These are phyloP conservation scores for Thymus quinquecostatus DNA, from an alignment of 257 asterid species.

Conservation along the genomic window DNA sequence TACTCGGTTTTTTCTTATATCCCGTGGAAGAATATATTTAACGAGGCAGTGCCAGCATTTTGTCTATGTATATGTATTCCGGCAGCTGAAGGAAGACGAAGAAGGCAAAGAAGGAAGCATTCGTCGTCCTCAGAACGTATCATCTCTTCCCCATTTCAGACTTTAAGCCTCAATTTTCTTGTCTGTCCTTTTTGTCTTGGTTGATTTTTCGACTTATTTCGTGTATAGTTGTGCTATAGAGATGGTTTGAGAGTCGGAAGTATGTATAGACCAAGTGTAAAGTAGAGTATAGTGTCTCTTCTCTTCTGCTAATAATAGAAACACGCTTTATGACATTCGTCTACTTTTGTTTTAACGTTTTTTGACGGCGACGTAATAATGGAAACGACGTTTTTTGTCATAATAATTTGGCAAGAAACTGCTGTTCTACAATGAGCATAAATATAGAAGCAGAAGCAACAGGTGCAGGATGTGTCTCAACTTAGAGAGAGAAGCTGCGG, in stretches of 20 bases:
- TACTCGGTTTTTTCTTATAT: slow-evolving; percentile 24
- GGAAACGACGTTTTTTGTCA: too few species aligned
- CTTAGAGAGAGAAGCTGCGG: slow-evolving; percentile 36
- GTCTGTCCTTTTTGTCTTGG: neutral
- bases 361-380: neutral
- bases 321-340: slow-evolving; percentile 24
- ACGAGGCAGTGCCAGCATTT: slow-evolving; percentile 31
- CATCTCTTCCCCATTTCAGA: slow-evolving; percentile 14
- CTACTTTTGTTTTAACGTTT: neutral
- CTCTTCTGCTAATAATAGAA: slow-evolving; percentile 26
- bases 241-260: slow-evolving; percentile 24
- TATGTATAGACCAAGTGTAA: slow-evolving; percentile 44
- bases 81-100: slow-evolving; percentile 38
- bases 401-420: neutral
- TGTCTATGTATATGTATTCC: slow-evolving; percentile 30
- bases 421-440: slow-evolving; percentile 3
- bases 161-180: neutral
- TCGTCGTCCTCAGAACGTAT: too few species aligned
- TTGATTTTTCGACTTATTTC: slow-evolving; percentile 7
- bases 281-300: slow-evolving; percentile 27
- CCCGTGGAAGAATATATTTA: slow-evolving; percentile 32
- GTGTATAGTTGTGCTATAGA: slow-evolving; percentile 44
- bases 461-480: slow-evolving; percentile 28
- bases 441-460: slow-evolving; percentile 13
- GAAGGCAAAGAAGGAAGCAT: slow-evolving; percentile 17